A percentile compares a stretch with the other conserved stretches of the same genome.
Conservation (phyloP, 495 filamentous ascomycete genomes). For the Melanomma pulvis-pyrius region DNA sequence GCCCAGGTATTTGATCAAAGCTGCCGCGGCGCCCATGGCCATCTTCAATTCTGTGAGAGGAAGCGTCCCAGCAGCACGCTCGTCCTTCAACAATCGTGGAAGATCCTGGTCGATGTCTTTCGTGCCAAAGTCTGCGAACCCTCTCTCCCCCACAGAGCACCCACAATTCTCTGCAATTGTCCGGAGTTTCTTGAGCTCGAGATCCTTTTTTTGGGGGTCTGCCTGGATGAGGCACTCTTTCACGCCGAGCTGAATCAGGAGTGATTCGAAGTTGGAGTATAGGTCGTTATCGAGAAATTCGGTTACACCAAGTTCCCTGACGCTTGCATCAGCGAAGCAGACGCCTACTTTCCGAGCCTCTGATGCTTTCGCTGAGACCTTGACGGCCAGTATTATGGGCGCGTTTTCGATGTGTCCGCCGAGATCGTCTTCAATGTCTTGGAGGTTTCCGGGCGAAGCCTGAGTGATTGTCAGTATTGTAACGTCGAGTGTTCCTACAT, state of each 20-base stretch:
- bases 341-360: conserved; percentile 89
- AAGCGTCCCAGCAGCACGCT: conserved; percentile 71
- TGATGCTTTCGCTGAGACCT: conserved; percentile 81
- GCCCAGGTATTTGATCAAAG: conserved; percentile 93
- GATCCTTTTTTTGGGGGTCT: conserved; percentile 79
- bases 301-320: conserved; percentile 92
- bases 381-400: conserved; percentile 92
- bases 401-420: conserved; percentile 84
- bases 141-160: conserved; percentile 79
- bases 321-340: conserved; percentile 97
- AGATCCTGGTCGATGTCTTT: conserved; percentile 97
- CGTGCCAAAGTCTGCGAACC: conserved; percentile 76
- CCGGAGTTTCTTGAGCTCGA: conserved; percentile 83
- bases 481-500: conserved; percentile 85
- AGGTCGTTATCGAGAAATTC: conserved; percentile 98
- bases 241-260: conserved; percentile 93
- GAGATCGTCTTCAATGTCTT: conserved; percentile 96
- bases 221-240: conserved; percentile 85
- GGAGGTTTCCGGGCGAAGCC: conserved; percentile 92
- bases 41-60: conserved; percentile 94
- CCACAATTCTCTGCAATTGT: conserved; percentile 90
- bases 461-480: conserved; percentile 1
- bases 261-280: conserved; percentile 96
- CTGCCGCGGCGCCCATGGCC: conserved; percentile 93
- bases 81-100: conserved; percentile 80